Evolutionary conservation across 768 basidiomycete genomes (phyloP).

Genomic region (Leccinellum albellum): DNA sequence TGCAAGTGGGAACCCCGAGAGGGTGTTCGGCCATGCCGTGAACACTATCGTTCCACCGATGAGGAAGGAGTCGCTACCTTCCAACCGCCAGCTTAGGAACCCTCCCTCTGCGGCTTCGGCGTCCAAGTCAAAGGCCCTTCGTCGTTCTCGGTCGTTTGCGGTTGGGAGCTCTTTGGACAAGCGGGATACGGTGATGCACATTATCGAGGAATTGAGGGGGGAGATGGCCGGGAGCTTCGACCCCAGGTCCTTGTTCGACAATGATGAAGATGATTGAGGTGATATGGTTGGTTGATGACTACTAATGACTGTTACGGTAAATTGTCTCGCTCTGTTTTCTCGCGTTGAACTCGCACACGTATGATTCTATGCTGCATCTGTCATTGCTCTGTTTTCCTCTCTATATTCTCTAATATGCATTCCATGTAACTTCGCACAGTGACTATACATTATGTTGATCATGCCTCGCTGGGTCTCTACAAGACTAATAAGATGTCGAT

Average conservation of each 20-base stretch:
- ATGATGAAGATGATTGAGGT: conserved; percentile 7
- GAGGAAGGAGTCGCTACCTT: conserved; percentile 15
- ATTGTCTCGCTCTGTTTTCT: conserved; percentile 4
- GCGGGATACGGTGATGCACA: conserved; percentile 10
- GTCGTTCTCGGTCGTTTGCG: conserved; percentile 27
- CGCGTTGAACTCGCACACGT: background rate
- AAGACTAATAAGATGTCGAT: too few relatives aligned
- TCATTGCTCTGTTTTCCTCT: background rate
- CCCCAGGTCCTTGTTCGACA: conserved; percentile 13
- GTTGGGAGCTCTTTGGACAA: conserved; percentile 4
- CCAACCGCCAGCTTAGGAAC: background rate
- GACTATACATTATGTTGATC: background rate
- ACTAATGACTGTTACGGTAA: background rate
- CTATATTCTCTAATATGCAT: background rate
- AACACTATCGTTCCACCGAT: conserved; percentile 6
- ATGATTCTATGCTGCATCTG: background rate
- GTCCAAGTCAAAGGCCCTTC: conserved; percentile 9
- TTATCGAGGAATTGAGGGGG: conserved; percentile 21
- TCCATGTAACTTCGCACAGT: background rate
- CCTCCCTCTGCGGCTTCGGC: background rate
- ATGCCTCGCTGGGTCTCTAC: too few relatives aligned
- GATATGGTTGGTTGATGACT: background rate
- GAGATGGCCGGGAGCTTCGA: conserved; percentile 15
- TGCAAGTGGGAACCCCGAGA: background rate
- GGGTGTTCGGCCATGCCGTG: conserved; percentile 16